A percentile compares a stretch with the other conserved stretches of the same genome.
phyloP scores from a whole-genome alignment of 208 protist species.

The Leishmania aethiopica region DNA sequence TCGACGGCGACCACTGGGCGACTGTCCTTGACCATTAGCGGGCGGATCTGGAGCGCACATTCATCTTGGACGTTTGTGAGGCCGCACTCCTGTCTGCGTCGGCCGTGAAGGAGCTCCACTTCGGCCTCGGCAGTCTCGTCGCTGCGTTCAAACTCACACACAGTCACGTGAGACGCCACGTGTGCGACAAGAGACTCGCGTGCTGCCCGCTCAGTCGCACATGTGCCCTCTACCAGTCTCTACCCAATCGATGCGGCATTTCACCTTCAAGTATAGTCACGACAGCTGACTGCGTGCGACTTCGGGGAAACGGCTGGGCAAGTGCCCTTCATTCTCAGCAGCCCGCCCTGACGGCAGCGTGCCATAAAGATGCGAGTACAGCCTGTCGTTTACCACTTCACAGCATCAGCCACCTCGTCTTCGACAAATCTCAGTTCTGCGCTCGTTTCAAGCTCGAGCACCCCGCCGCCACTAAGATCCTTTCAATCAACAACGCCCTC shows the following conservation, averaged over 20 bases:
- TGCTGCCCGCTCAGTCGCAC: constrained; percentile 10
- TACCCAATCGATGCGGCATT: neutral
- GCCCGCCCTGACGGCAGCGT: constrained; percentile 34
- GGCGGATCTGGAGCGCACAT: constrained; percentile 27
- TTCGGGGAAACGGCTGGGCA: constrained; percentile 39
- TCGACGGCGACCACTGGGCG: constrained; percentile 51
- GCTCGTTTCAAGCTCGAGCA: constrained; percentile 32
- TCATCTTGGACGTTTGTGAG: constrained; percentile 36
- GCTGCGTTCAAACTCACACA: constrained; percentile 40
- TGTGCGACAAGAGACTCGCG: constrained; percentile 9
- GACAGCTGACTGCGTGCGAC: constrained; percentile 37
- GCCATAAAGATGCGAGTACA: constrained; percentile 32
- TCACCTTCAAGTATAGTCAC: constrained; percentile 6
- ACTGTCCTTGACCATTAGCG: constrained; percentile 31
- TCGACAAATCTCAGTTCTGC: constrained; percentile 23
- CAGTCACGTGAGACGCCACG: neutral
- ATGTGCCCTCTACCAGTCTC: constrained; percentile 16
- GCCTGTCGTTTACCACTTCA: constrained; percentile 16
- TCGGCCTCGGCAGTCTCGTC: constrained; percentile 33
- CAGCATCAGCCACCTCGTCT: constrained; percentile 31
- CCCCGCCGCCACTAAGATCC: neutral
- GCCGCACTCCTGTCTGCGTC: neutral
- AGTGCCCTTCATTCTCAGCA: constrained; percentile 29
- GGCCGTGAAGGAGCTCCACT: constrained; percentile 23
- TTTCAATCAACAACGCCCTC: constrained; percentile 15